phyloP scores from a whole-genome alignment of 257 asterid genomes.

The Thymus mandschuricus region DNA sequence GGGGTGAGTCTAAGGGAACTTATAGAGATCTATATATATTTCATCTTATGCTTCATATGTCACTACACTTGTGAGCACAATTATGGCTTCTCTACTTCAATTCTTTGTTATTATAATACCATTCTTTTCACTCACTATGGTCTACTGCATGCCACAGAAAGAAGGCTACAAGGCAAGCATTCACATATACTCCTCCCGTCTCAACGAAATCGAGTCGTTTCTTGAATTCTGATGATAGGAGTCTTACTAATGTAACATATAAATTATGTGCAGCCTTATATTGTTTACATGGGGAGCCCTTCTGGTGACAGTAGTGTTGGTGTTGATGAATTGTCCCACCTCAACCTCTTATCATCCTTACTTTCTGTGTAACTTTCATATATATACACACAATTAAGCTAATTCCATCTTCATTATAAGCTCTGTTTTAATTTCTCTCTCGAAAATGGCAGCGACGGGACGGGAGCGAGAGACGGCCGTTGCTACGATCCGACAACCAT shows the following conservation, averaged over 20 bases:
- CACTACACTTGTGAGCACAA: too few relatives aligned
- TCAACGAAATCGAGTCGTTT: too few relatives aligned
- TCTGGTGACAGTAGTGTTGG: conserved; percentile 28
- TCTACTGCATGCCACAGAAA: conserved; percentile 31
- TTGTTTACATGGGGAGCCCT: conserved; percentile 72
- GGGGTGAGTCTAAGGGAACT: too few relatives aligned
- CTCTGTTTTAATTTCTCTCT: too few relatives aligned
- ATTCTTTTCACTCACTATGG: conserved; percentile 21
- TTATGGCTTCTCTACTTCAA: conserved; percentile 33
- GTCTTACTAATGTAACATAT: too few relatives aligned
- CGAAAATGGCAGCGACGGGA: conserved; percentile 42
- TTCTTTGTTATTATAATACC: conserved; percentile 16
- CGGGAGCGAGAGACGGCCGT: conserved; percentile 42
- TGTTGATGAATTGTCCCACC: conserved; percentile 35
- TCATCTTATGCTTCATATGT: too few relatives aligned
- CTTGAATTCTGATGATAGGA: too few relatives aligned
- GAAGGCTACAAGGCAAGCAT: conserved; percentile 5
- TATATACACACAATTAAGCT: too few relatives aligned
- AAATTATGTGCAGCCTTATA: conserved; percentile 56
- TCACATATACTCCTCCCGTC: background rate
- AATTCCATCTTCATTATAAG: too few relatives aligned
- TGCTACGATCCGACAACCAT: conserved; percentile 49
- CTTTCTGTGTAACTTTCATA: conserved; percentile 45
- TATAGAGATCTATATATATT: too few relatives aligned
- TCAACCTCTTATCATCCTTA: conserved; percentile 52